A percentile compares a stretch with the other conserved stretches of the same genome.
phyloP scores from a whole-genome alignment of 2,329 filamentous ascomycete genomes.

The Fusarium mangiferae region DNA sequence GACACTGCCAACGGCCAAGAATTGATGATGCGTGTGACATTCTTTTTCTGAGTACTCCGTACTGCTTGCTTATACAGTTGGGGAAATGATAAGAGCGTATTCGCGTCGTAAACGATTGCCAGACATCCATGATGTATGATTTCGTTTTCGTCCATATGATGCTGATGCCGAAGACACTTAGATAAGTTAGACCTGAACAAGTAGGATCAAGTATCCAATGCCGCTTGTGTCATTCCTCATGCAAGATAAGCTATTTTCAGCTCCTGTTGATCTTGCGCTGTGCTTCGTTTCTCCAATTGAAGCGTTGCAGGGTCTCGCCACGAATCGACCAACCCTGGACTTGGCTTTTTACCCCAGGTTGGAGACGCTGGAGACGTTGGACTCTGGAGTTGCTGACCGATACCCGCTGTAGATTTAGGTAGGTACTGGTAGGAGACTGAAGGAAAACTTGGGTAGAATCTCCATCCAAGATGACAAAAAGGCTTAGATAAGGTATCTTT shows the following conservation, averaged over 20 bases:
- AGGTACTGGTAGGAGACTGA: not conserved
- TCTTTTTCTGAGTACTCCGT: not conserved
- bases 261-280: conserved; percentile 7
- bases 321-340: conserved; percentile 1
- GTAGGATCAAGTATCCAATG: not conserved
- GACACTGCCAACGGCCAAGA: conserved; percentile 23
- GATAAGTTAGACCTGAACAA: not conserved
- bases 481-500: not conserved
- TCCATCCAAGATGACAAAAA: not conserved
- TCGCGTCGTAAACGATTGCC: not conserved
- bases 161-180: not conserved
- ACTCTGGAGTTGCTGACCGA: not conserved
- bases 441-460: not conserved
- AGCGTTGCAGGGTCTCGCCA: conserved; percentile 11
- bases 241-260: conserved; percentile 2
- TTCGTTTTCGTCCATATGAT: not conserved
- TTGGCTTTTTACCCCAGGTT: conserved; percentile 30
- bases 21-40: not conserved
- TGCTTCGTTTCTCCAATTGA: conserved; percentile 13
- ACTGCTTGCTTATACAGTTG: not conserved
- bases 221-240: not conserved
- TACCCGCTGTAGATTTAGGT: not conserved
- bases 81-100: not conserved
- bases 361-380: not conserved
- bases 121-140: not conserved